Percentiles rank a stretch among this genome's conserved stretches.
These are phyloP conservation scores for Aspergillus bridgeri DNA, from an alignment of 495 filamentous ascomycete species.

Conservation along the genomic window DNA sequence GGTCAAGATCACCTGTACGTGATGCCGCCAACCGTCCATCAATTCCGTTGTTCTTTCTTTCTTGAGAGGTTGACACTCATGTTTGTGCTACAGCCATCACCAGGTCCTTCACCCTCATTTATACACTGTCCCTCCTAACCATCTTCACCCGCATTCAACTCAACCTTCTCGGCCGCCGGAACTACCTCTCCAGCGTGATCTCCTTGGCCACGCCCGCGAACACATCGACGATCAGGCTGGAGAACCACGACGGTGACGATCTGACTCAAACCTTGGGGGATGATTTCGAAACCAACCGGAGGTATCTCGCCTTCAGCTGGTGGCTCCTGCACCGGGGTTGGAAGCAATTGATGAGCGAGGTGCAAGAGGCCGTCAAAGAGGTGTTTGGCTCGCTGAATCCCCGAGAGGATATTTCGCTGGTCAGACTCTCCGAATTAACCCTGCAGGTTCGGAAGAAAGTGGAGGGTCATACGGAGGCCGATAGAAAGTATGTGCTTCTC, in stretches of 20 bases:
- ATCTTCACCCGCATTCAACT: slow-evolving; percentile 94
- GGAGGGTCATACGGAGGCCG: slow-evolving; percentile 69
- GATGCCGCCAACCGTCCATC: background rate
- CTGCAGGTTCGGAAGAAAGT: slow-evolving; percentile 75
- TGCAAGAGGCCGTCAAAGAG: slow-evolving; percentile 76
- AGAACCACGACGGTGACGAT: slow-evolving; percentile 83
- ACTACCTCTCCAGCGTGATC: slow-evolving; percentile 92
- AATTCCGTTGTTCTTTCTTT: too few relatives aligned
- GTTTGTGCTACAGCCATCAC: slow-evolving; percentile 66
- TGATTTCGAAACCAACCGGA: slow-evolving; percentile 90
- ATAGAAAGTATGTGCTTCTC: slow-evolving; percentile 50
- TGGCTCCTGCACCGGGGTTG: slow-evolving; percentile 93
- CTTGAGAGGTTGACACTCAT: background rate
- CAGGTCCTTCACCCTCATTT: slow-evolving; percentile 83
- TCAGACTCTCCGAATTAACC: slow-evolving; percentile 72
- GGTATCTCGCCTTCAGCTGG: slow-evolving; percentile 95
- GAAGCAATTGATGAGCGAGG: slow-evolving; percentile 72
- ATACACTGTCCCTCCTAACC: slow-evolving; percentile 82
- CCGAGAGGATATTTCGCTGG: slow-evolving; percentile 80
- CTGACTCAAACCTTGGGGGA: slow-evolving; percentile 75
- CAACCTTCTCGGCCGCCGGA: slow-evolving; percentile 90
- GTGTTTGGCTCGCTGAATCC: slow-evolving; percentile 81
- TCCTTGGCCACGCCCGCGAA: slow-evolving; percentile 68
- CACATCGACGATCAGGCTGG: slow-evolving; percentile 70
- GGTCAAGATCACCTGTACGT: slow-evolving; percentile 88